Percentiles rank a stretch among this genome's conserved stretches.
Evolutionary conservation across 371 early-diverging fungal species (phyloP).

Genomic region (Mucor plumbeus): DNA sequence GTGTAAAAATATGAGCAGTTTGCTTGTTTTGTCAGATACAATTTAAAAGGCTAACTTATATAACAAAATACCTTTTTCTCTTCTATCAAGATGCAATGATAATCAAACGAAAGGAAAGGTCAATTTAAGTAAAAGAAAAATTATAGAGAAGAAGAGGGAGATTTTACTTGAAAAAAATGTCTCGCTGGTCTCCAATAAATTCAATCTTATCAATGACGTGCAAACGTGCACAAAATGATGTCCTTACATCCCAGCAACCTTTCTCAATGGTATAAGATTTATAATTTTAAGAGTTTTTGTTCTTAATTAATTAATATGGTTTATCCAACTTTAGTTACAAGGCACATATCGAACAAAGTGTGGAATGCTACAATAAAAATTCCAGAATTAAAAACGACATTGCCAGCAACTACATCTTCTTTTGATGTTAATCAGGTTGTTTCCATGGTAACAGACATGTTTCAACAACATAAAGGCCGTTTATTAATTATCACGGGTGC

Average conservation of each 20-base stretch:
- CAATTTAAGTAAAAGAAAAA: not conserved
- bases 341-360: slow-evolving; percentile 24
- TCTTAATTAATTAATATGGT: not conserved
- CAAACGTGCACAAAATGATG: not conserved
- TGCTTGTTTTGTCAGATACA: no score
- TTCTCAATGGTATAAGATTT: not conserved
- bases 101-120: slow-evolving; percentile 1
- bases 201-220: not conserved
- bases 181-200: not conserved
- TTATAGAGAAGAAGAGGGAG: not conserved
- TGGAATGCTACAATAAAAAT: slow-evolving; percentile 46
- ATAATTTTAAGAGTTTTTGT: not conserved
- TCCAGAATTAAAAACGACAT: slow-evolving; percentile 36
- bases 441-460: slow-evolving; percentile 46
- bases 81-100: not conserved
- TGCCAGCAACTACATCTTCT: slow-evolving; percentile 25
- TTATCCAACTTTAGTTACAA: not conserved
- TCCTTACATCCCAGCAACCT: not conserved
- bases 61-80: not conserved
- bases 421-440: slow-evolving; percentile 36
- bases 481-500: slow-evolving; percentile 61
- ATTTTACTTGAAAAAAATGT: slow-evolving; percentile 3
- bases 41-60: no score
- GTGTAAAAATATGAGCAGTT: no score
- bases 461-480: slow-evolving; percentile 45